Evolutionary conservation across 1,284 basidiomycete genomes (phyloP), one percentile per base, ranked within the genome.

Genomic region (Blastosporella zonata): DNA sequence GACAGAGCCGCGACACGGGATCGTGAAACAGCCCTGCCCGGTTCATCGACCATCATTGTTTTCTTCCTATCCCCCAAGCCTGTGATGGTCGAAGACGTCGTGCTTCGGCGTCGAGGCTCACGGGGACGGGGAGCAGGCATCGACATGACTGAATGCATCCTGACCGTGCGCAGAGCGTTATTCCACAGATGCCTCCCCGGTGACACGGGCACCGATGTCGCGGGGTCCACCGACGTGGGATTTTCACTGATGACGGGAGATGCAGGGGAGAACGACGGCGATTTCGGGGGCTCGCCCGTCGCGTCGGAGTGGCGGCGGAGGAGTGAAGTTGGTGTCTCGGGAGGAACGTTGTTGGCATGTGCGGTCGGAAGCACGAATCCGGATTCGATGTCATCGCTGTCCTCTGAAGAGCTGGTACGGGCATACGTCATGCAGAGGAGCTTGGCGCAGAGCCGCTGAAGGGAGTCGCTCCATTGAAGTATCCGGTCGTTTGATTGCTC

Each of bases 1-100:
- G 78, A 72, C 36, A 88, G 67, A 9, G 64, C 64, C 6, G 79
- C 71, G 3, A 87, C 69, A 13, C 84, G 74, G 42, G 79, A 81
- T 27, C 71, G 72, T 39, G 76, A 62, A 23, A 79, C 62, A 4
- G 62, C 59, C 39, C 74, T 68, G 45, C 73, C 60, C 18, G 71
- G 66, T 33, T 72, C 66, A 18, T 72, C 68, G 22, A 62, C 51
- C n/a, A 54, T 36, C 43, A 23, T 55, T 5, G 55, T 59, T 41
- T 59, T 56, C 48, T 62, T 65, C 43, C 64, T 53, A 10, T 67
- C 65, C 17, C 43, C 55, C 20, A 33, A 39, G 13, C 33, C 38
- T 17, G 59, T 59, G 5, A 64, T 37, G 57, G 60, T 61, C 39
- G 78, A 72, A 9, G 76, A 78, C 27, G 70, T 65, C 22, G 77